A percentile compares a stretch with the other conserved stretches of the same genome.
phyloP scores from a whole-genome alignment of 768 basidiomycete species.

The Collybia mongolica region DNA sequence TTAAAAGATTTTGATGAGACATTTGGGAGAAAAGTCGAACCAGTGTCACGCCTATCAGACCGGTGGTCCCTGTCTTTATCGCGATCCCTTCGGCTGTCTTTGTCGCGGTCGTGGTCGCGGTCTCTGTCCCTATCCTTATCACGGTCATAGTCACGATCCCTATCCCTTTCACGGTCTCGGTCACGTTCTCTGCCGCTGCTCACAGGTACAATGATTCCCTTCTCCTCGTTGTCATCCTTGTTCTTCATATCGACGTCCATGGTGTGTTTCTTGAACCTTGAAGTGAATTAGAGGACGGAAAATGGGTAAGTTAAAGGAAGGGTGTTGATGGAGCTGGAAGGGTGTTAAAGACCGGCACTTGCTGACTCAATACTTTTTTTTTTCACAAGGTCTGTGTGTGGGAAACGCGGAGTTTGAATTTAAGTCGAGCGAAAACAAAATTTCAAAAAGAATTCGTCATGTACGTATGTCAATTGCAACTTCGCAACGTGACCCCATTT shows the following conservation, averaged over 20 bases:
- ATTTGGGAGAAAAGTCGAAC: constrained; percentile 29
- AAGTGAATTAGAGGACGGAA: neutral
- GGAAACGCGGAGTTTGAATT: constrained; percentile 3
- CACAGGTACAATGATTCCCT: constrained; percentile 38
- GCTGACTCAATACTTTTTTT: constrained; percentile 4
- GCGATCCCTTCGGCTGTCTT: constrained; percentile 34
- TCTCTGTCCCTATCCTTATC: constrained; percentile 34
- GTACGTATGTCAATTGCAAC: too few species aligned
- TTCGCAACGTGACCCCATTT: too few species aligned
- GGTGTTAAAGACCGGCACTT: neutral
- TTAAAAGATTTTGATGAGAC: neutral
- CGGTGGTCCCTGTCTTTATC: constrained; percentile 50
- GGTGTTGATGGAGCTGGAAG: neutral
- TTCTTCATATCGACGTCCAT: constrained; percentile 86
- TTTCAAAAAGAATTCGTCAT: too few species aligned
- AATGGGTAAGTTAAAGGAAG: neutral
- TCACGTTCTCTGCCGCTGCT: constrained; percentile 44
- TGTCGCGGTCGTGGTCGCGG: constrained; percentile 31
- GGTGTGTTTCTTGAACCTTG: constrained; percentile 9
- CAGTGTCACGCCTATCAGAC: constrained; percentile 54
- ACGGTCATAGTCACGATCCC: constrained; percentile 36
- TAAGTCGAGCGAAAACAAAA: too few species aligned
- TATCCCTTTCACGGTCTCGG: constrained; percentile 42
- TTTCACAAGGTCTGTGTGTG: neutral
- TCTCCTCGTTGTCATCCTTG: constrained; percentile 74